These are phyloP conservation scores for Periconia sp. DNA, from an alignment of 2,329 filamentous ascomycete genomes.

Conservation along the genomic window DNA sequence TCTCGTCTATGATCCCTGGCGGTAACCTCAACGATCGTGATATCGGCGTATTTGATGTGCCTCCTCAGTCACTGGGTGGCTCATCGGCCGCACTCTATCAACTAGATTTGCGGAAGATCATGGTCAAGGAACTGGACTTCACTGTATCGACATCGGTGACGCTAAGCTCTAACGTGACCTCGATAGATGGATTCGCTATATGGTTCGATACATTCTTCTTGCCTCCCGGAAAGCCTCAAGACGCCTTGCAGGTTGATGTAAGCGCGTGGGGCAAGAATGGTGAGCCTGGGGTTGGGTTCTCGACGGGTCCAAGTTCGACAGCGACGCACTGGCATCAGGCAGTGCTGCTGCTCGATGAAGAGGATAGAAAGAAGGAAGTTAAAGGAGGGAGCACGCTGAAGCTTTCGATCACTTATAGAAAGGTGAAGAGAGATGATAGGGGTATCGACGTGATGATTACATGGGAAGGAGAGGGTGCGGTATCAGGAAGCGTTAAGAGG, in stretches of 20 bases:
- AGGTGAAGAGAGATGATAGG: conserved; percentile 52
- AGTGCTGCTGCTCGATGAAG: conserved; percentile 68
- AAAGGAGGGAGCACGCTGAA: conserved; percentile 61
- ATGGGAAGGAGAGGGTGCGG: conserved; percentile 39
- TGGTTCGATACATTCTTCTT: conserved; percentile 97
- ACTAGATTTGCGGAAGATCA: conserved; percentile 75
- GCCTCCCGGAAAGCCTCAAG: conserved; percentile 48
- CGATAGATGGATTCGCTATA: conserved; percentile 82
- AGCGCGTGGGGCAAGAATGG: conserved; percentile 61
- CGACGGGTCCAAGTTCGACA: conserved; percentile 75
- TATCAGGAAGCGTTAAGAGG: conserved; percentile 35
- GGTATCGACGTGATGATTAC: conserved; percentile 44
- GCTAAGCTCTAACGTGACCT: conserved; percentile 63
- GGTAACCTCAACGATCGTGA: conserved; percentile 70
- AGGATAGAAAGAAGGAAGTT: conserved; percentile 50
- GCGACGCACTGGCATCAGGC: conserved; percentile 92
- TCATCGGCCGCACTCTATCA: conserved; percentile 67
- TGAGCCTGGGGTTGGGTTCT: conserved; percentile 73
- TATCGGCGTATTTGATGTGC: conserved; percentile 37
- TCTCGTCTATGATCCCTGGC: conserved; percentile 83
- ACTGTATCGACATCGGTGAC: conserved; percentile 66
- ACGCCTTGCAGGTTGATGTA: conserved; percentile 52
- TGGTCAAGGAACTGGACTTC: conserved; percentile 74
- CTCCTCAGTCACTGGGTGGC: conserved; percentile 45
- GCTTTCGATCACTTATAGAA: conserved; percentile 71